Conservation (phyloP, 208 protist species). For the Porcisia deanei region DNA sequence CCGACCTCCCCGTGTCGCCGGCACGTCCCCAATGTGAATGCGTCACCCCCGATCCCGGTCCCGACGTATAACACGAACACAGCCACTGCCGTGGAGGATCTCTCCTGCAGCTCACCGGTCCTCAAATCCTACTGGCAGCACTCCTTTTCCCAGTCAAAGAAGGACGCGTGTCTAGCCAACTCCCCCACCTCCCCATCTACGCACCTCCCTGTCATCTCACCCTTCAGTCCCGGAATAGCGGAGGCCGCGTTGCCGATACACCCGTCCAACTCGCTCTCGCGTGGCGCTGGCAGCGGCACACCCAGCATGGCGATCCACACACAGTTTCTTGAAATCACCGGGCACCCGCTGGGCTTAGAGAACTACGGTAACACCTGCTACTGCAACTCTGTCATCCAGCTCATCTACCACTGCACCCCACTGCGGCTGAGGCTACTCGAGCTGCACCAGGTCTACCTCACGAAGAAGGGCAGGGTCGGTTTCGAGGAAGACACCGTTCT, state of each 20-base stretch:
- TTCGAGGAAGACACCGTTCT: conserved; percentile 75
- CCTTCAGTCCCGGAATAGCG: conserved; percentile 5
- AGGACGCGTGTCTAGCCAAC: conserved; percentile 4
- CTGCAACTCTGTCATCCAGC: conserved; percentile 89
- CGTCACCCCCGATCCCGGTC: conserved; percentile 36
- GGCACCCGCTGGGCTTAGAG: conserved; percentile 78
- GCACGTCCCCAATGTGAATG: conserved; percentile 16
- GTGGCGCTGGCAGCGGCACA: conserved; percentile 1
- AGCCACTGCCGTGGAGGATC: conserved; percentile 29
- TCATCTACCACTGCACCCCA: conserved; percentile 90
- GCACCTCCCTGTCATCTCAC: conserved; percentile 15
- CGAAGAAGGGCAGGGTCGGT: conserved; percentile 50
- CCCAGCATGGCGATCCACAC: conserved; percentile 39
- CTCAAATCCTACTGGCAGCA: conserved; percentile 70
- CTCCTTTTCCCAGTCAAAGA: conserved; percentile 45
- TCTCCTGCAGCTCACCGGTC: conserved; percentile 50
- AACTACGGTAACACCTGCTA: conserved; percentile 94
- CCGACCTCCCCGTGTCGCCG: conserved; percentile 32
- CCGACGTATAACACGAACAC: conserved; percentile 51
- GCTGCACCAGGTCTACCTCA: conserved; percentile 63
- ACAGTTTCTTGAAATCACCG: conserved; percentile 75
- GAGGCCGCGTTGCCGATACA: conserved; percentile 7
- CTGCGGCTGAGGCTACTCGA: conserved; percentile 78
- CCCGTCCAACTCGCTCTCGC: neutral
- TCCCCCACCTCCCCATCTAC: conserved; percentile 31